Base-by-base conservation (phyloP, 2,329 filamentous ascomycete genomes). In the Cladosporium austrohemisphaericum region DNA sequence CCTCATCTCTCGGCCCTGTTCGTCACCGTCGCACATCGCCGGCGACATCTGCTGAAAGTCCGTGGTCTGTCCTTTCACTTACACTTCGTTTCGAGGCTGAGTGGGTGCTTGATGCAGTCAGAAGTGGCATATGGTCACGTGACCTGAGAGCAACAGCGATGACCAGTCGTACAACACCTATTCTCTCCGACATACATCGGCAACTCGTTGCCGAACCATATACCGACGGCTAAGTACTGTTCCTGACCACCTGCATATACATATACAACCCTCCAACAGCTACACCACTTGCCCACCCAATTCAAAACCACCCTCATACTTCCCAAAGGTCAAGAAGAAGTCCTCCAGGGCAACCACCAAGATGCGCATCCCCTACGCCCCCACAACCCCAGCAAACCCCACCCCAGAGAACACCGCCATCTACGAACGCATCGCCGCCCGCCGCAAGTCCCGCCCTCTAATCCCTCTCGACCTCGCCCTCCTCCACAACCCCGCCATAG, bases 391-490 rank as follows among this genome's bases (percentile, higher is more conserved):
- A 10, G 68, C 74, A 8, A 71, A 77, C 36, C 75, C 82, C 5
- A 70, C 70, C 1, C 78, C 74, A 26, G 57, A 67, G 5, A 67
- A 63, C 36, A 56, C 65, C 48, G 68, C 67, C 16, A 81, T 88
- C 61, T 77, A 86, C 56, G 58, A 72, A 41, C 83, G 84, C 59
- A 81, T 89, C 60, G 70, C 73, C 8, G 81, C 77, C 26, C 84
- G 86, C 13, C 83, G 86, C 19, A 69, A 74, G 2, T 85, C 86
- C 0, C 81, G 85, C 1, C 84, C 84, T 5, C 77, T 92, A 16
- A 85, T 88, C 52, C 70, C 84, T 0, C 79, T 92, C n/a, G 87
- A 92, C 65, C 78, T 88, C 2, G 76, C 87, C 2, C 79, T 92
- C 1, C 76, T 92, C 10, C 87, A 92, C 71, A 79, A 83, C 16